These are phyloP conservation scores for Backusella mclennaniae DNA, from an alignment of 192 early-diverging fungal genomes.

Conservation along the genomic window DNA sequence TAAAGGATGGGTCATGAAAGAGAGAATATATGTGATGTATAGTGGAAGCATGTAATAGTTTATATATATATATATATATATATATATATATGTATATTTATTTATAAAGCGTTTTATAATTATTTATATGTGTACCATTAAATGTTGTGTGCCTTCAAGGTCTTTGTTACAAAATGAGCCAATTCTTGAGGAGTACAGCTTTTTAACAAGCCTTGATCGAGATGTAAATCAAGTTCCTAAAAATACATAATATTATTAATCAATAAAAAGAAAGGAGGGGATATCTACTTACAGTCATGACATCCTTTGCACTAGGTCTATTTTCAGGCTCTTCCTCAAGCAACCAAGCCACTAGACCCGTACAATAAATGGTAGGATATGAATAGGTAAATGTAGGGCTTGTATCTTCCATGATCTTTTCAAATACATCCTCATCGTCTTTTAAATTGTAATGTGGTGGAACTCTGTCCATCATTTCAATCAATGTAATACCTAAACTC, in stretches of 20 bases:
- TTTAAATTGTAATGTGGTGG: conserved; percentile 35
- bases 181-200: conserved; percentile 21
- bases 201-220: conserved; percentile 27
- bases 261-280: background rate
- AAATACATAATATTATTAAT: background rate
- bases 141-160: background rate
- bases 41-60: background rate
- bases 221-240: conserved; percentile 32
- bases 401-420: conserved; percentile 19
- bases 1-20: background rate
- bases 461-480: conserved; percentile 44
- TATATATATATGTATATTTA: background rate
- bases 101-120: background rate
- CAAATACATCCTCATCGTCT: conserved; percentile 21
- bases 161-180: conserved; percentile 23
- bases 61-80: background rate
- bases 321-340: conserved; percentile 27
- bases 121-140: background rate
- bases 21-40: background rate
- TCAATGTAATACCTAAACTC: conserved; percentile 37
- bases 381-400: conserved; percentile 37
- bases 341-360: conserved; percentile 34
- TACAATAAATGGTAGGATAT: conserved; percentile 28
- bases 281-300: conserved; percentile 16
- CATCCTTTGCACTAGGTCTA: conserved; percentile 31